Conservation (phyloP, 768 basidiomycete genomes). For the Rhodotorula toruloides region DNA sequence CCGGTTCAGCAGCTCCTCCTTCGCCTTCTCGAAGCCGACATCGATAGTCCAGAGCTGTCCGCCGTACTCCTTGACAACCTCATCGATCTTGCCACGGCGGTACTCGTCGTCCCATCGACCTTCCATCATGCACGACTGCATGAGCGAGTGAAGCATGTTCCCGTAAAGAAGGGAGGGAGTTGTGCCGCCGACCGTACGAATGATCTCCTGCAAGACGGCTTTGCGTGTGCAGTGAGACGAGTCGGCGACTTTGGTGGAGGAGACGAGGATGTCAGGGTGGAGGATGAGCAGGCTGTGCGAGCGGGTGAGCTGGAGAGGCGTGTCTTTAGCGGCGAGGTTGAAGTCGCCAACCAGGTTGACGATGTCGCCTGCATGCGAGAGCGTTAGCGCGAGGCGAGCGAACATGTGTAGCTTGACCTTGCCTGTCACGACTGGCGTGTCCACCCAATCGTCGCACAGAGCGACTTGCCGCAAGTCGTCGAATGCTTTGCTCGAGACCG, state of each 20-base stretch:
- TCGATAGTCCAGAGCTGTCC: constrained; percentile 31
- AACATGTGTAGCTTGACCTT: background rate
- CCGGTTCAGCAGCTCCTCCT: constrained; percentile 45
- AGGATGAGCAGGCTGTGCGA: constrained; percentile 55
- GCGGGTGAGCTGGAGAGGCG: constrained; percentile 44
- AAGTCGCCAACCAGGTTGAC: constrained; percentile 67
- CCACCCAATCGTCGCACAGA: constrained; percentile 72
- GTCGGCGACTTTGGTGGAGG: constrained; percentile 80
- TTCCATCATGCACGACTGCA: constrained; percentile 66
- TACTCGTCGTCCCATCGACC: constrained; percentile 42
- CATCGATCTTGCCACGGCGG: constrained; percentile 39
- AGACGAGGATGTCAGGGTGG: constrained; percentile 86
- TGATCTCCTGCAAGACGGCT: constrained; percentile 61
- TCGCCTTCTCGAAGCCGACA: constrained; percentile 31
- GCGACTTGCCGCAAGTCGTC: constrained; percentile 52
- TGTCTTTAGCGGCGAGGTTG: constrained; percentile 39
- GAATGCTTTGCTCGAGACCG: constrained; percentile 51
- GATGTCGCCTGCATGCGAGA: constrained; percentile 59
- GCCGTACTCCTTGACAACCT: constrained; percentile 42
- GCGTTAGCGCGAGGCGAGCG: background rate
- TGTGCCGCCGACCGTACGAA: constrained; percentile 57
- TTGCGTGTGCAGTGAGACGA: constrained; percentile 77
- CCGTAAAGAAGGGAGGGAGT: constrained; percentile 60
- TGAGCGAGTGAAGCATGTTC: constrained; percentile 84
- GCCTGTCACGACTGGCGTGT: constrained; percentile 62